Percentiles rank a stretch among this genome's conserved stretches.
Evolutionary conservation across 1,284 basidiomycete species (phyloP).

Genomic region (Athelia psychrophila): DNA sequence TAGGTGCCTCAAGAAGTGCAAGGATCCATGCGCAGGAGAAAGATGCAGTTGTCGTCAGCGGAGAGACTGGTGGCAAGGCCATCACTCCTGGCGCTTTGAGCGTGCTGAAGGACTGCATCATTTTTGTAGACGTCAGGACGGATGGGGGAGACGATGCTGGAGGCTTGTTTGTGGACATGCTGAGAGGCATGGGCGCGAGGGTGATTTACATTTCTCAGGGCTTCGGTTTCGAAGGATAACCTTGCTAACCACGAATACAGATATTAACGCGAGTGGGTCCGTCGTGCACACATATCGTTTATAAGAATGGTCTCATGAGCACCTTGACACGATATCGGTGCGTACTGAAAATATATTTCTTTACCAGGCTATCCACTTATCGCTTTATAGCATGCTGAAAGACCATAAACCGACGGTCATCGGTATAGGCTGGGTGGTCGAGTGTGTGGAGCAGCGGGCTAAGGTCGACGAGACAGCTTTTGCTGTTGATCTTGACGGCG

Average conservation of each 20-base stretch:
- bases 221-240: not conserved
- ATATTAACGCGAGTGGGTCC: slow-evolving; percentile 64
- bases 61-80: slow-evolving; percentile 26
- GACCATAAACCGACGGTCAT: slow-evolving; percentile 78
- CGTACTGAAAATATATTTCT: slow-evolving; percentile 9
- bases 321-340: slow-evolving; percentile 77
- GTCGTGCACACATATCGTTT: slow-evolving; percentile 88
- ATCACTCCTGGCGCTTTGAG: slow-evolving; percentile 25
- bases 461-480: slow-evolving; percentile 68
- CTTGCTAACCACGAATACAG: slow-evolving; percentile 35
- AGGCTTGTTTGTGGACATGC: slow-evolving; percentile 82
- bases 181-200: slow-evolving; percentile 79
- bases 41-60: slow-evolving; percentile 17
- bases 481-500: slow-evolving; percentile 64
- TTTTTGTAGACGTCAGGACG: slow-evolving; percentile 89
- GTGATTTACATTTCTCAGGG: slow-evolving; percentile 40
- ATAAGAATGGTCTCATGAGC: slow-evolving; percentile 80
- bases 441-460: slow-evolving; percentile 71
- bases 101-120: slow-evolving; percentile 73
- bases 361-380: not conserved
- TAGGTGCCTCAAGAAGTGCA: not conserved
- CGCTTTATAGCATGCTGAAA: slow-evolving; percentile 43
- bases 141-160: slow-evolving; percentile 86
- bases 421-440: slow-evolving; percentile 90
- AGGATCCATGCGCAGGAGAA: slow-evolving; percentile 12